phyloP scores from a whole-genome alignment of 202 grass and related monocot genomes.

The Carex arenaria region DNA sequence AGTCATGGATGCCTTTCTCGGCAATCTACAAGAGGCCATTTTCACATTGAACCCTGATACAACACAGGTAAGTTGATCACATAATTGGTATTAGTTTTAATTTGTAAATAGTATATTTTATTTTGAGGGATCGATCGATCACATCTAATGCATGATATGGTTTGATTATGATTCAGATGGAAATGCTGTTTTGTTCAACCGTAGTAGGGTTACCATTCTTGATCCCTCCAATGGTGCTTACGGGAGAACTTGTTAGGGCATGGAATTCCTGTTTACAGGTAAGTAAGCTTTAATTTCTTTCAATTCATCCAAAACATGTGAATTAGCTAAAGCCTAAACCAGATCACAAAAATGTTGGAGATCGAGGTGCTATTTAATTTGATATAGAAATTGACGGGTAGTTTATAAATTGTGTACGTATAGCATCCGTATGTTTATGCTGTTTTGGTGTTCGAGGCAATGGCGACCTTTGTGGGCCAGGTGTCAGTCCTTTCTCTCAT shows the following conservation, averaged over 20 bases:
- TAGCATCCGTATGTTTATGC: constrained; percentile 90
- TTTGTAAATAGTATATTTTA: neutral
- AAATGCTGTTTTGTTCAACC: constrained; percentile 92
- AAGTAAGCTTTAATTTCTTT: constrained; percentile 33
- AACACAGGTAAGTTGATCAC: constrained; percentile 47
- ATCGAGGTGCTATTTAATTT: neutral
- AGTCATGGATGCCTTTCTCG: constrained; percentile 86
- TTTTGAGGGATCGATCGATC: neutral
- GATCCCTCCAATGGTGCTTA: constrained; percentile 67
- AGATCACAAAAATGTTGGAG: neutral
- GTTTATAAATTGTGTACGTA: constrained; percentile 7
- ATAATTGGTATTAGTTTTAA: neutral
- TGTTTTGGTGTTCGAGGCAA: constrained; percentile 84
- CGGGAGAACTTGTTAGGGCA: constrained; percentile 66
- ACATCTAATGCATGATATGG: neutral
- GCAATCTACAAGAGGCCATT: constrained; percentile 83
- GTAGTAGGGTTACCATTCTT: constrained; percentile 75
- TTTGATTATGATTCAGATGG: constrained; percentile 45
- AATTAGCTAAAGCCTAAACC: neutral
- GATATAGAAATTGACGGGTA: neutral
- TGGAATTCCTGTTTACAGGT: constrained; percentile 87
- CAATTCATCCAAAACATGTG: constrained; percentile 8
- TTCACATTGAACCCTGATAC: constrained; percentile 81
- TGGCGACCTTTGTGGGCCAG: constrained; percentile 90
- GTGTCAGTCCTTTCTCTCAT: constrained; percentile 89